Evolutionary conservation across 345 rosid species (phyloP), one percentile per base, ranked within the genome.

Genomic region (Zanthoxylum bungeanum): DNA sequence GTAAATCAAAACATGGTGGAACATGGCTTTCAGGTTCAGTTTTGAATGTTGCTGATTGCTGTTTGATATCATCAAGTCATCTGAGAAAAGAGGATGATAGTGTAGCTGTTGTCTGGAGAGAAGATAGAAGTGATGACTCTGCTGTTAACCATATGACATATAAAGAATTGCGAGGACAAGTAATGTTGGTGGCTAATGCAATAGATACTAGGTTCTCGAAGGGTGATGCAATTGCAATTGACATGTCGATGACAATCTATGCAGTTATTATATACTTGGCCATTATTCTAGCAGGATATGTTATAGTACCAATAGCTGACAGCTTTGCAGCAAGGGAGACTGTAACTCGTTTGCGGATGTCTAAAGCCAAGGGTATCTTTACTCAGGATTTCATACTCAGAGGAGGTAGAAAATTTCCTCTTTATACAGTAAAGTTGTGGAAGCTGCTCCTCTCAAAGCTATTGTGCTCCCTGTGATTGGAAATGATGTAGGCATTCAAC

Each of bases 221-320:
- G 82, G 98, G 97, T 59, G 98, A 92, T 55, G 80, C 95, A 10
- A 82, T 94, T 73, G 98, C 97, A 0, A 89, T 92, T 16, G 91
- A 90, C 82, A 92, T 94, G 97, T 93, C 92, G 16, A 90, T 94
- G 98, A 92, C 93, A 21, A 86, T 85, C 16, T 64, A 80, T 77
- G 93, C 97, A 7, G 97, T 94, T 69, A 77, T 92, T 51, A 87
- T 91, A 74, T 90, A 94, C 66, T 77, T 94, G n/a, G 97, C 97
- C 21, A 90, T 90, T 71, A 77, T 94, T 42, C 81, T 90, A 3
- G 95, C 90, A 1, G 98, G 97, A 57, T 85, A 57, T 72, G 81
- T 90, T 52, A 97, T 87, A 68, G 97, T 92, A 72, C 92, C 98
- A 39, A 91, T 93, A 44, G 97, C 98, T 64, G 98, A 93, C 77